These are phyloP conservation scores for Lyophyllum atratum DNA, from an alignment of 768 basidiomycete species.

Conservation along the genomic window DNA sequence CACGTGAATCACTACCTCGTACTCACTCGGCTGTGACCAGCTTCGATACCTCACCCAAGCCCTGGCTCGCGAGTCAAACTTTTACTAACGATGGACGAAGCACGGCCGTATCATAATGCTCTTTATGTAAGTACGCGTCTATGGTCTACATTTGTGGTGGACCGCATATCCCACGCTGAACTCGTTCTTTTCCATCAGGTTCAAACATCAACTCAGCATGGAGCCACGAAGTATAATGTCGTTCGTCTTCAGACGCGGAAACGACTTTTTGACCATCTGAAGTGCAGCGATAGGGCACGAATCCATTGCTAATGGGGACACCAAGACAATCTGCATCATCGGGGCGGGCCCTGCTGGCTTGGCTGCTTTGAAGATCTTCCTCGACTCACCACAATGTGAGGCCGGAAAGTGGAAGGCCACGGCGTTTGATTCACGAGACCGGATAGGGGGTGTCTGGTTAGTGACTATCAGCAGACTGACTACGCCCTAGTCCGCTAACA, in stretches of 20 bases:
- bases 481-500: too few species aligned
- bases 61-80: too few species aligned
- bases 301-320: not conserved
- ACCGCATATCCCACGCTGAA: too few species aligned
- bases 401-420: slow-evolving; percentile 59
- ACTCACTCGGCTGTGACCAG: too few species aligned
- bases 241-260: not conserved
- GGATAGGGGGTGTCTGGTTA: slow-evolving; percentile 80
- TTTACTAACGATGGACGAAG: too few species aligned
- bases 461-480: slow-evolving; percentile 21
- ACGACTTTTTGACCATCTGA: not conserved
- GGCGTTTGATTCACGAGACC: slow-evolving; percentile 64
- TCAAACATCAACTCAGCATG: not conserved
- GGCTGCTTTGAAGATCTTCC: slow-evolving; percentile 64
- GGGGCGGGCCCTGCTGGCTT: slow-evolving; percentile 81
- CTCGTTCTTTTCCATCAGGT: not conserved
- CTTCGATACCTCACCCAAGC: too few species aligned
- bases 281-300: slow-evolving; percentile 12
- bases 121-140: too few species aligned
- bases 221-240: not conserved
- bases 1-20: too few species aligned
- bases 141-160: too few species aligned
- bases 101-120: too few species aligned
- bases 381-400: slow-evolving; percentile 59
- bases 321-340: slow-evolving; percentile 60